Percentiles rank a stretch among this genome's conserved stretches.
phyloP scores from a whole-genome alignment of 2,329 filamentous ascomycete species.

The Alternaria brassicicola region DNA sequence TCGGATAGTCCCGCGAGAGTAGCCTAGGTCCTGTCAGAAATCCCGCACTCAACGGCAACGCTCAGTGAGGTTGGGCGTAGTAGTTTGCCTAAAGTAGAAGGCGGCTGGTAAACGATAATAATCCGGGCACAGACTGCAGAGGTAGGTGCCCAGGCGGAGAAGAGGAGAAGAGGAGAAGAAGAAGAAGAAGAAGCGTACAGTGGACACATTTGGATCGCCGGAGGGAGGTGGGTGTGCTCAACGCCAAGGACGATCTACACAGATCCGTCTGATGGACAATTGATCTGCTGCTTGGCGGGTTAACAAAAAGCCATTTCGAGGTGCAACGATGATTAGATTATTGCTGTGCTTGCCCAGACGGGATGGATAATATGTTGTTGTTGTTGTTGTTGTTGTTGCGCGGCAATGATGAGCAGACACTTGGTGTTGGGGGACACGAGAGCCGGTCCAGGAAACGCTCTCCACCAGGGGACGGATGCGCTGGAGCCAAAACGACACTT shows the following conservation, averaged over 20 bases:
- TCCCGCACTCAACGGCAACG: conserved; percentile 4
- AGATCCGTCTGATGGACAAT: conserved; percentile 14
- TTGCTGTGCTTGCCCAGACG: conserved; percentile 12
- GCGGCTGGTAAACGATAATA: not conserved
- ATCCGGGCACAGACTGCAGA: conserved; percentile 4
- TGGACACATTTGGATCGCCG: conserved; percentile 10
- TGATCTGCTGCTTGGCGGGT: conserved; percentile 16
- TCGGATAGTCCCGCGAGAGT: not conserved
- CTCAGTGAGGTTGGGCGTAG: conserved; percentile 13
- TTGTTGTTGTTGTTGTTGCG: conserved; percentile 9
- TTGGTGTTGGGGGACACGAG: not conserved
- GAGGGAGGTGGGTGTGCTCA: conserved; percentile 13
- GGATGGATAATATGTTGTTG: conserved; percentile 9
- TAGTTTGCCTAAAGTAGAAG: conserved; percentile 2
- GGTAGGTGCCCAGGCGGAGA: conserved; percentile 19
- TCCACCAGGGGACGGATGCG: conserved; percentile 14
- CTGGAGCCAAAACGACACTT: conserved; percentile 16
- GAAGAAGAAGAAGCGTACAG: conserved; percentile 8
- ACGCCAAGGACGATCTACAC: conserved; percentile 24
- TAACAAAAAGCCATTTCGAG: conserved; percentile 4
- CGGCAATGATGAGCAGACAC: not conserved
- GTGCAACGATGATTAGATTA: conserved; percentile 8
- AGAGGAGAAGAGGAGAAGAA: too few relatives aligned
- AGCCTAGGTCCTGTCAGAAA: conserved; percentile 5
- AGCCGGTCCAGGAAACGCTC: conserved; percentile 10